Base-by-base conservation (phyloP, 1,284 basidiomycete species). In the Athelia sp. region DNA sequence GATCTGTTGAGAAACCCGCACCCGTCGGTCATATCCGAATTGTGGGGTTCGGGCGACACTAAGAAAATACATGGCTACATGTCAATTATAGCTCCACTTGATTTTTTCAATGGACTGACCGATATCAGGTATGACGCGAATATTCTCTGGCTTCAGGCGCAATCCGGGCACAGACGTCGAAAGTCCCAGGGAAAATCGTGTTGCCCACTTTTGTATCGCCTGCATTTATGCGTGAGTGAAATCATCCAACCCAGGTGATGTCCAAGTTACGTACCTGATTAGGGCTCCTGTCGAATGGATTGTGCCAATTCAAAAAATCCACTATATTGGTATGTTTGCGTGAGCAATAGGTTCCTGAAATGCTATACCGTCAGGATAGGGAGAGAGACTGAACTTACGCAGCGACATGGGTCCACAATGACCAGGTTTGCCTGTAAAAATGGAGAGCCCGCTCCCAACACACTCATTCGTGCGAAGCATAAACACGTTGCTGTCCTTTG, bases 21-120 rank as follows among this genome's bases (percentile, higher is more conserved):
- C 2, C 79, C 78, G 56, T 81, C 78, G 0, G 78, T 80, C 75
- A 81, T 77, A 50, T 78, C 73, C 3, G 70, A 69, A 1, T 61
- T 62, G 10, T 40, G n/a, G 6, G 32, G 32, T 18, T 59, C 47
- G 22, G 51, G 31, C 43, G 59, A 65, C 23, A 56, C 54, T n/a
- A n/a, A n/a, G n/a, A n/a, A n/a, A n/a, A n/a, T n/a, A n/a, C n/a
- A n/a, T n/a, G n/a, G n/a, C n/a, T n/a, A n/a, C n/a, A n/a, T n/a
- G n/a, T n/a, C n/a, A n/a, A n/a, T n/a, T n/a, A n/a, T n/a, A n/a
- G n/a, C n/a, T n/a, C n/a, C n/a, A n/a, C n/a, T n/a, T n/a, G n/a
- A n/a, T n/a, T n/a, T n/a, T n/a, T n/a, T 29, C 19, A 43, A 19
- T 45, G 19, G 35, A 29, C 67, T 32, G 35, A 74, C 76, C 56